Evolutionary conservation across 2,329 filamentous ascomycete species (phyloP).

Genomic region (Mycosphaerella sp.): DNA sequence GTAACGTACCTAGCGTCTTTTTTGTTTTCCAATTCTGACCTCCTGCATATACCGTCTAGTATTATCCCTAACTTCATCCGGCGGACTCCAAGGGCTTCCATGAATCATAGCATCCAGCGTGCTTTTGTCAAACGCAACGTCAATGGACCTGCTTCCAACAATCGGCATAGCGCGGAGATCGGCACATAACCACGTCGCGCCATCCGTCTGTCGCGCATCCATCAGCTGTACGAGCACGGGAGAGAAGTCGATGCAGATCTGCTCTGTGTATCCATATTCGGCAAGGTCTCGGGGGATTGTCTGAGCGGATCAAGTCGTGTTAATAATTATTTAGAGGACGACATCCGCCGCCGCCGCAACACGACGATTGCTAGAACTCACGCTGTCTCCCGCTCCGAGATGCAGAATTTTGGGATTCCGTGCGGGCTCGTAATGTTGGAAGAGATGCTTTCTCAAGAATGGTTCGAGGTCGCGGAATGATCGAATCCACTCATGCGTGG

Average conservation of each 20-base stretch:
- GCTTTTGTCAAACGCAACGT: conserved; percentile 48
- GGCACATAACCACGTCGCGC: conserved; percentile 46
- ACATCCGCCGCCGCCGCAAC: too few relatives aligned
- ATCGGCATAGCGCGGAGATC: conserved; percentile 49
- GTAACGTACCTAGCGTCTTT: too few relatives aligned
- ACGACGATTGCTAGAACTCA: conserved; percentile 26
- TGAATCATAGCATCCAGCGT: conserved; percentile 35
- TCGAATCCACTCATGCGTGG: conserved; percentile 52
- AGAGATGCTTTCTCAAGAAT: conserved; percentile 45
- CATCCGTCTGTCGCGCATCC: conserved; percentile 40
- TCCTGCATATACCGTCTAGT: conserved; percentile 25
- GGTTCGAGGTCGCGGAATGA: conserved; percentile 44
- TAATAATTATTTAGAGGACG: neutral
- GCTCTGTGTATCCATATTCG: conserved; percentile 43
- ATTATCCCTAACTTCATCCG: conserved; percentile 29
- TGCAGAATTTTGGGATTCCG: conserved; percentile 47
- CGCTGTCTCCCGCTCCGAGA: conserved; percentile 54
- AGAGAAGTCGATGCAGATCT: conserved; percentile 55
- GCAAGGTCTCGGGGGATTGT: conserved; percentile 47
- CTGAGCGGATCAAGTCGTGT: conserved; percentile 35
- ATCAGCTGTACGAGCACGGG: conserved; percentile 49
- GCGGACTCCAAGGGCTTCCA: conserved; percentile 31
- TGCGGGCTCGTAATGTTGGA: conserved; percentile 30
- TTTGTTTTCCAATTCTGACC: too few relatives aligned
- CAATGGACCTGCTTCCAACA: conserved; percentile 41